Percentiles rank a stretch among this genome's conserved stretches.
These are phyloP conservation scores for Phytophthora gonapodyides DNA, from an alignment of 352 stramenopile species.

Conservation along the genomic window DNA sequence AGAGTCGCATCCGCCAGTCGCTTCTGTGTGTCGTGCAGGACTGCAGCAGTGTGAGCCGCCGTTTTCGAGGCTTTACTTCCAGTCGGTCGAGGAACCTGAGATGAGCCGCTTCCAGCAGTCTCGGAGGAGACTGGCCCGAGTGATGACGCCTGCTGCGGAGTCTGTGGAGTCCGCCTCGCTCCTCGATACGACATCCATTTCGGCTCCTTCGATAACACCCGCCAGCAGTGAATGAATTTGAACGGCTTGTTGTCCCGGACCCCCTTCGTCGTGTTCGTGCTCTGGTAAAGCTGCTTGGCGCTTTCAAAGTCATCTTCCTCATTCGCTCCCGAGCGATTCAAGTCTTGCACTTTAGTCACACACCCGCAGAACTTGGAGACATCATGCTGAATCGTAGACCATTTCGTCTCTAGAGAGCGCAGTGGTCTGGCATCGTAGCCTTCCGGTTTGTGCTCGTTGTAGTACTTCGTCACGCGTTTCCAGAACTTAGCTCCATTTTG, in stretches of 20 bases:
- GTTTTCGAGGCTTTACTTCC: too few relatives aligned
- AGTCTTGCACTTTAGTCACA: neutral
- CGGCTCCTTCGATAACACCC: slow-evolving; percentile 1
- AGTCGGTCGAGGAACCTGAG: too few relatives aligned
- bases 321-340: slow-evolving; percentile 9
- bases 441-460: neutral
- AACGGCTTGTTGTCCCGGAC: neutral
- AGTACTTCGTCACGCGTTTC: neutral
- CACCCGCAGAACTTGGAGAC: slow-evolving; percentile 1
- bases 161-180: too few relatives aligned
- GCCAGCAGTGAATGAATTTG: slow-evolving; percentile 8
- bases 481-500: neutral
- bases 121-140: too few relatives aligned
- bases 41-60: too few relatives aligned
- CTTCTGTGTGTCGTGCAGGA: too few relatives aligned
- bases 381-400: slow-evolving; percentile 11
- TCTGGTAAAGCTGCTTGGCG: slow-evolving; percentile 1
- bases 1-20: too few relatives aligned
- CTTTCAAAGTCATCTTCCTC: neutral
- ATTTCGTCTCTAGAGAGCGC: slow-evolving; percentile 10
- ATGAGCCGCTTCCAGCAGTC: too few relatives aligned
- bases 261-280: neutral
- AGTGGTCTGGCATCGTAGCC: neutral
- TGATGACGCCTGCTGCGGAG: too few relatives aligned
- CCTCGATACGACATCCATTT: too few relatives aligned